Conservation (phyloP, 768 basidiomycete genomes). For the Pleurotus platypus region DNA sequence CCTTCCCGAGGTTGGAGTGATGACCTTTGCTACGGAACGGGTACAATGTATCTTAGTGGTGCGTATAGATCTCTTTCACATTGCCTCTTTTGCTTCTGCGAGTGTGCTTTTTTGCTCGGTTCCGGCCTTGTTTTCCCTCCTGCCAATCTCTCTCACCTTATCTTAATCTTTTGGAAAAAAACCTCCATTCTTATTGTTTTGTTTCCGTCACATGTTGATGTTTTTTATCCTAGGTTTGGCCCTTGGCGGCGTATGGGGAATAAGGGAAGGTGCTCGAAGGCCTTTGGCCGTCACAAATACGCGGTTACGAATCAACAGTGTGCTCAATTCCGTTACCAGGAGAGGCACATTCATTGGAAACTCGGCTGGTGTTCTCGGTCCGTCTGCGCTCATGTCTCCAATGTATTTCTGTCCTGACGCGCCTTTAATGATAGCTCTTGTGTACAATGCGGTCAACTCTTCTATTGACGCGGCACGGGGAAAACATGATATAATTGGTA, state of each 20-base stretch:
- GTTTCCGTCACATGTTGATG: constrained; percentile 72
- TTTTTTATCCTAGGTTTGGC: constrained; percentile 76
- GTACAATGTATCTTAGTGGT: constrained; percentile 98
- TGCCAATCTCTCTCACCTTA: constrained; percentile 60
- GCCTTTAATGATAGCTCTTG: constrained; percentile 65
- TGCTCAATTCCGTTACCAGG: constrained; percentile 94
- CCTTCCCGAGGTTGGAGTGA: constrained; percentile 98
- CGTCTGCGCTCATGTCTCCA: constrained; percentile 35
- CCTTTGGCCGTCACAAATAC: constrained; percentile 83
- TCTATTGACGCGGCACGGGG: constrained; percentile 86
- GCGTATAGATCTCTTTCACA: constrained; percentile 62
- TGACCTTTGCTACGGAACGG: constrained; percentile 98
- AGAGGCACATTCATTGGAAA: constrained; percentile 98
- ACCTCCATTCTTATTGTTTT: constrained; percentile 70
- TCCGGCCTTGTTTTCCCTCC: constrained; percentile 45
- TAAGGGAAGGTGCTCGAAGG: constrained; percentile 89
- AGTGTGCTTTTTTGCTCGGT: constrained; percentile 29
- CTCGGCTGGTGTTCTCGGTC: constrained; percentile 96
- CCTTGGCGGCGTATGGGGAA: constrained; percentile 92
- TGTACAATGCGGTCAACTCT: constrained; percentile 96
- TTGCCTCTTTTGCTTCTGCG: constrained; percentile 43
- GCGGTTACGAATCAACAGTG: constrained; percentile 91
- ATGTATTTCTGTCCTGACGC: constrained; percentile 26
- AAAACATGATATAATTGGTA: constrained; percentile 87
- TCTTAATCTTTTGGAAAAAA: constrained; percentile 40